These are phyloP conservation scores for Fraxinus platypoda DNA, from an alignment of 305 asterid species.

Conservation along the genomic window DNA sequence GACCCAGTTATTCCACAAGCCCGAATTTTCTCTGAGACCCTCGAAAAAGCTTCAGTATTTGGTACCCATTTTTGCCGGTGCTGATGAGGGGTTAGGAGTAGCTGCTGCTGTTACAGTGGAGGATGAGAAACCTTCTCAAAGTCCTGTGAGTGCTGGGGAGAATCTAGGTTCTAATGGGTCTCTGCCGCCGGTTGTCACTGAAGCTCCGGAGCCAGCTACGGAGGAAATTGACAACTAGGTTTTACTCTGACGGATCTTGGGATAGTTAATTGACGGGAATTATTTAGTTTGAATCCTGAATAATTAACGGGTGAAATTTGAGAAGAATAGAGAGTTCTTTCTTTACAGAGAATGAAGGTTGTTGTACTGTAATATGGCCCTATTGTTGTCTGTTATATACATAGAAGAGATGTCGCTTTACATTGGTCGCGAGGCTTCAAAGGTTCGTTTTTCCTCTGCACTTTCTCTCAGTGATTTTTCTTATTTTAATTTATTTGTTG, in stretches of 20 bases:
- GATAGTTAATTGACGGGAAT: neutral
- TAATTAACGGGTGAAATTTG: neutral
- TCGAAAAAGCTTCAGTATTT: too few species aligned
- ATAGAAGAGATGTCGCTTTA: constrained; percentile 69
- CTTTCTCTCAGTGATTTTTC: neutral
- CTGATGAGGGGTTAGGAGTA: too few species aligned
- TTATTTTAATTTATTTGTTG: neutral
- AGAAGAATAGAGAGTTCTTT: neutral
- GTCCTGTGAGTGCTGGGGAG: too few species aligned
- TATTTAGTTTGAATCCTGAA: constrained; percentile 12
- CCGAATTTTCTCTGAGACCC: too few species aligned
- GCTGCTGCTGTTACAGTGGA: too few species aligned
- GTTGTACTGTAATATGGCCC: constrained; percentile 63
- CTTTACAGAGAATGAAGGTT: constrained; percentile 29
- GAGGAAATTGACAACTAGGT: constrained; percentile 17
- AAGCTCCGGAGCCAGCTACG: too few species aligned
- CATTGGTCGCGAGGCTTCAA: constrained; percentile 98
- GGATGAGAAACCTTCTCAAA: too few species aligned
- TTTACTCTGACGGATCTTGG: constrained; percentile 22
- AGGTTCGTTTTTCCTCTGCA: constrained; percentile 46
- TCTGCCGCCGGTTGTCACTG: too few species aligned
- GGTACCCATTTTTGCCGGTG: too few species aligned
- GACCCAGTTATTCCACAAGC: too few species aligned
- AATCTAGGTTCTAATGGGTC: too few species aligned
- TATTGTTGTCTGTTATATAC: constrained; percentile 31